Conservation (phyloP, 2,329 filamentous ascomycete genomes). For the Knoxdaviesia proteae region DNA sequence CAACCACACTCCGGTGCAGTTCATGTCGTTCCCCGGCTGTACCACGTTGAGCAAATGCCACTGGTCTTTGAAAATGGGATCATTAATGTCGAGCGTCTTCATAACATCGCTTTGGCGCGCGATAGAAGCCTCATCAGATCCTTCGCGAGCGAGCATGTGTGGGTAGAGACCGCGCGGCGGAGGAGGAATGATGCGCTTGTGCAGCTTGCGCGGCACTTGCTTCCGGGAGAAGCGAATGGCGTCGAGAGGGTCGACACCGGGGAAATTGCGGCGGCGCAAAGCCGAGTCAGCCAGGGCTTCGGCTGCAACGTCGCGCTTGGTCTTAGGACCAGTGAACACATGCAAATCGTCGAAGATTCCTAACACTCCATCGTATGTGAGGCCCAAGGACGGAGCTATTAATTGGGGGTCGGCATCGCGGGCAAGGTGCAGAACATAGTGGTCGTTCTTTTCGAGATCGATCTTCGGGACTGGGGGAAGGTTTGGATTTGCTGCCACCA, state of each 20-base stretch:
- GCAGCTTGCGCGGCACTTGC: constrained; percentile 29
- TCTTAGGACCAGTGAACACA: constrained; percentile 57
- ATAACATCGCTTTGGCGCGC: constrained; percentile 39
- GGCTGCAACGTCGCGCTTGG: constrained; percentile 33
- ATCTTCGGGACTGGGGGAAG: constrained; percentile 1
- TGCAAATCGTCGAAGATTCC: constrained; percentile 64
- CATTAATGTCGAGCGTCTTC: constrained; percentile 48
- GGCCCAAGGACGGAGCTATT: constrained; percentile 51
- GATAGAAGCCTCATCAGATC: constrained; percentile 22
- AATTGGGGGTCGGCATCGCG: constrained; percentile 41
- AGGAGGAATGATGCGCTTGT: constrained; percentile 28
- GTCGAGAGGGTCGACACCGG: constrained; percentile 41
- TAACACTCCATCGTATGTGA: constrained; percentile 63
- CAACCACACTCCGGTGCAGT: constrained; percentile 85
- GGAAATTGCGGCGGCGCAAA: constrained; percentile 38
- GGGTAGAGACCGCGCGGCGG: constrained; percentile 12
- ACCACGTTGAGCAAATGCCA: constrained; percentile 85
- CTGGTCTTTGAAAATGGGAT: constrained; percentile 84
- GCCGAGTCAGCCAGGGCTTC: constrained; percentile 10
- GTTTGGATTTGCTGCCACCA: too few relatives aligned
- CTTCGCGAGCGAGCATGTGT: constrained; percentile 6
- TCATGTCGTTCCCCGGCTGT: constrained; percentile 74
- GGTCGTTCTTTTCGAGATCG: constrained; percentile 66
- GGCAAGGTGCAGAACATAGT: constrained; percentile 77
- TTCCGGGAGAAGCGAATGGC: constrained; percentile 63